Evolutionary conservation across 805 yeast species (phyloP).

Genomic region (Tetrapisispora arboricola): DNA sequence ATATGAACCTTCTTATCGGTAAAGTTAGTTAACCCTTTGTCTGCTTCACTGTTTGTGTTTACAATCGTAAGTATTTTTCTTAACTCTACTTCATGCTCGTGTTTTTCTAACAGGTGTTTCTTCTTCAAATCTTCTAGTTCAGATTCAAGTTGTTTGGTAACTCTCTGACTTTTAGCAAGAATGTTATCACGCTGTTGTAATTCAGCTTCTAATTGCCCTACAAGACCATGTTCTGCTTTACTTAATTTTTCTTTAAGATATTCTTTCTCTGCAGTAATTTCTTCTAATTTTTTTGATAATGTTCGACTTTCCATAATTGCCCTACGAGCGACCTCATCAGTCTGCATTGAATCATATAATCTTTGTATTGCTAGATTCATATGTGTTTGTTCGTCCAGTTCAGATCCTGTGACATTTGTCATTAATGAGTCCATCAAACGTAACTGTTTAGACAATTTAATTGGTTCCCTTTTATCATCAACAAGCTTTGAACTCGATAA

Average conservation of each 20-base stretch:
- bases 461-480: constrained; percentile 18
- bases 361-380: constrained; percentile 75
- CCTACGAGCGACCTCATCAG: constrained; percentile 80
- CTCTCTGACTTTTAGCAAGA: constrained; percentile 50
- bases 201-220: constrained; percentile 56
- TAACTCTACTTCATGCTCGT: constrained; percentile 67
- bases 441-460: constrained; percentile 25
- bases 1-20: constrained; percentile 18
- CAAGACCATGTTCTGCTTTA: constrained; percentile 74
- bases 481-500: constrained; percentile 22
- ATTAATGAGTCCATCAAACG: constrained; percentile 63
- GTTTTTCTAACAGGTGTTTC: constrained; percentile 50
- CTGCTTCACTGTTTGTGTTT: constrained; percentile 35
- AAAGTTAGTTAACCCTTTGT: constrained; percentile 7
- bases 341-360: constrained; percentile 63
- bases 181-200: constrained; percentile 61
- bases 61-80: constrained; percentile 58
- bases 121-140: constrained; percentile 65
- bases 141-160: constrained; percentile 47
- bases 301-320: constrained; percentile 56
- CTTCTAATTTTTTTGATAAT: constrained; percentile 42
- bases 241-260: constrained; percentile 55
- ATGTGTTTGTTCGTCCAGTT: constrained; percentile 46
- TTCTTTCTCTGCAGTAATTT: constrained; percentile 43
- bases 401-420: constrained; percentile 50